A percentile compares a stretch with the other conserved stretches of the same genome.
These are phyloP conservation scores for Hypocreales sp. DNA, from an alignment of 2,329 filamentous ascomycete species.

Conservation along the genomic window DNA sequence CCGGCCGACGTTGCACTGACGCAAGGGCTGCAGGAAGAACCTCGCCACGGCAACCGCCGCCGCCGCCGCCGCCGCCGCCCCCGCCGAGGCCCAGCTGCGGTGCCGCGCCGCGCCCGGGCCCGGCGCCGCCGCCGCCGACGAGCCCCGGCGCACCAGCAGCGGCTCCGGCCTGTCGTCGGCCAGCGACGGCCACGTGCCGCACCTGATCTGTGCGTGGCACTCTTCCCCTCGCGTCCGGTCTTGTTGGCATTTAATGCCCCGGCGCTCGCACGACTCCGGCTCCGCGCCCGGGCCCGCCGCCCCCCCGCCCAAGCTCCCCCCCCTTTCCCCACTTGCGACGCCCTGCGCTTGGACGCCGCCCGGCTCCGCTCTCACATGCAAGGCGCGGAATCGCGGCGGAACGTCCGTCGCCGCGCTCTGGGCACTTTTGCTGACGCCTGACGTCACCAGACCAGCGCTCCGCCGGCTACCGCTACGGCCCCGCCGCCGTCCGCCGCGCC, in stretches of 20 bases:
- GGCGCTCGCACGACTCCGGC: constrained; percentile 5
- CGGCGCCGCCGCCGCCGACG: constrained; percentile 12
- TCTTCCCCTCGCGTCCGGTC: not conserved
- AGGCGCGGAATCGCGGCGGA: no score
- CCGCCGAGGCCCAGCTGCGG: constrained; percentile 23
- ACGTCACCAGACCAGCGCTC: constrained; percentile 25
- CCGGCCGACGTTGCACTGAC: constrained; percentile 7
- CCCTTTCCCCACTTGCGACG: not conserved
- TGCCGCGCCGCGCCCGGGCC: constrained; percentile 1
- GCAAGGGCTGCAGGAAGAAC: constrained; percentile 23
- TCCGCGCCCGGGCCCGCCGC: constrained; percentile 9
- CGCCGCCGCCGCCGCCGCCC: constrained; percentile 6
- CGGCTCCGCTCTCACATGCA: no score
- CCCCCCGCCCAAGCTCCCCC: not conserved
- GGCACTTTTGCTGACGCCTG: no score
- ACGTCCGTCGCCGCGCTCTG: not conserved
- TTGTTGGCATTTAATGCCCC: not conserved
- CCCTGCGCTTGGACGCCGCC: no score
- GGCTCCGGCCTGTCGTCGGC: constrained; percentile 15
- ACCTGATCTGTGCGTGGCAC: constrained; percentile 30
- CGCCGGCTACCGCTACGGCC: constrained; percentile 17
- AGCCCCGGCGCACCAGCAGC: constrained; percentile 21
- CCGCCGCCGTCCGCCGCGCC: constrained; percentile 10
- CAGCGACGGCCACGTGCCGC: constrained; percentile 26
- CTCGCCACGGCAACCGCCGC: constrained; percentile 21